Conservation (phyloP, 2,329 filamentous ascomycete genomes). For the Sarocladiaceae sp. region DNA sequence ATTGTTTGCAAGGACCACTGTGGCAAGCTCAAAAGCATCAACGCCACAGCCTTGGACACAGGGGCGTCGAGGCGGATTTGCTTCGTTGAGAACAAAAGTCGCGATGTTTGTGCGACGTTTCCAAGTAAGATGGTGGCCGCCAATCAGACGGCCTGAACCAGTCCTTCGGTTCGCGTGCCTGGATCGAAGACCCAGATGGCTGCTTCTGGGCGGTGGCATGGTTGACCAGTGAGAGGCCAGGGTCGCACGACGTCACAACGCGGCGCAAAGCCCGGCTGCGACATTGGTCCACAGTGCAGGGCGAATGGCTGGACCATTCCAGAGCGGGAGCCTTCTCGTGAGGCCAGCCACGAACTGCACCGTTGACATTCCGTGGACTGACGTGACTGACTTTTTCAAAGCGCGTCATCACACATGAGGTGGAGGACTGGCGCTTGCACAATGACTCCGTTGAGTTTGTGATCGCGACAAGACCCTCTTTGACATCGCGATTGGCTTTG, state of each 20-base stretch:
- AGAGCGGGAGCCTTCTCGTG: neutral
- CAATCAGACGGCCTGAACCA: constrained; percentile 23
- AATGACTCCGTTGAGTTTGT: neutral
- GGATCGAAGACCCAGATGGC: neutral
- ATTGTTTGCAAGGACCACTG: neutral
- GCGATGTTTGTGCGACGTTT: constrained; percentile 15
- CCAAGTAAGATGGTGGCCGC: constrained; percentile 18
- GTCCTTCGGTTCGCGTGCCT: constrained; percentile 7
- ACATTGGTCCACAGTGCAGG: constrained; percentile 8
- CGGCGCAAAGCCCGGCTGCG: constrained; percentile 8
- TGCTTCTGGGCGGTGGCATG: neutral
- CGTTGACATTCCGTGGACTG: neutral
- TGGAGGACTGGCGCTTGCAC: neutral
- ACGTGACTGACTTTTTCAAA: neutral
- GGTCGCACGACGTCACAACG: constrained; percentile 10
- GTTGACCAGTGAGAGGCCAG: constrained; percentile 5
- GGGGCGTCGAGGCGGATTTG: neutral
- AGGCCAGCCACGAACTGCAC: neutral
- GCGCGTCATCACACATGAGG: neutral
- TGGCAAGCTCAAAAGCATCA: neutral
- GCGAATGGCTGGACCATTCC: neutral
- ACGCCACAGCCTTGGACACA: neutral
- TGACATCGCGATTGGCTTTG: constrained; percentile 2
- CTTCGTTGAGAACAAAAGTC: constrained; percentile 1
- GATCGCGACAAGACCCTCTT: neutral